Base-by-base conservation (phyloP, 2,329 filamentous ascomycete genomes). In the Sporothrix luriei region DNA sequence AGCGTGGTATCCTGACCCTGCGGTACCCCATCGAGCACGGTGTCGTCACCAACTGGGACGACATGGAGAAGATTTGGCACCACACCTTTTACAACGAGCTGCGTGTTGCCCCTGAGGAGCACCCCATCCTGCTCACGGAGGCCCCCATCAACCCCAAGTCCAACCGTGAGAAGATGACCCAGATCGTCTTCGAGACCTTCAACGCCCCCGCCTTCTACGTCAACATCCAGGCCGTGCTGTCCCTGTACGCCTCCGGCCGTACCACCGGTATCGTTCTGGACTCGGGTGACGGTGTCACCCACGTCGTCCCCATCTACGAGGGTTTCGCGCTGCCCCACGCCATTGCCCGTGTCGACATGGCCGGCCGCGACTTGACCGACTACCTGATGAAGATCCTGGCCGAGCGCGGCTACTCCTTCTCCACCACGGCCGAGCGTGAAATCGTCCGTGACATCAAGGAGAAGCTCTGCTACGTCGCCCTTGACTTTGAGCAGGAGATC, bases 1-100 rank as follows among this genome's bases (percentile, higher is more conserved):
- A 99, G 94, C 94, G 95, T 95, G 95, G 95, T 97, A 98, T 99
- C 86, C 90, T 99, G 78, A 98, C 94, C 75, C 90, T 99, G 82
- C 91, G 95, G 88, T 99, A 99, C 87, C 95, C 95, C 82, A 99
- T 99, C 83, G 95, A 99, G 90, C 95, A 99, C 90, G 95, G 95
- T 95, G 95, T 99, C 79, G 95, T 99, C 82, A 99, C 95, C 87
- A 98, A 98, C 92, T 99, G 95, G 95, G 95, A 99, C 84, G 95
- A 98, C 84, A 98, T 98, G 95, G 95, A 98, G 89, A 98, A 98
- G 91, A 98, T 99, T 79, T 99, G 95, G 95, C 95, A 99, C 85
- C 95, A 99, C 92, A 98, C 95, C 82, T 99, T 99, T 90, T 99
- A 98, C 92, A 99, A 99, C 87, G 95, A 99, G 89, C 89, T 99